Conservation (phyloP, 139 green algal genomes). For the Coelastrella sp. region DNA sequence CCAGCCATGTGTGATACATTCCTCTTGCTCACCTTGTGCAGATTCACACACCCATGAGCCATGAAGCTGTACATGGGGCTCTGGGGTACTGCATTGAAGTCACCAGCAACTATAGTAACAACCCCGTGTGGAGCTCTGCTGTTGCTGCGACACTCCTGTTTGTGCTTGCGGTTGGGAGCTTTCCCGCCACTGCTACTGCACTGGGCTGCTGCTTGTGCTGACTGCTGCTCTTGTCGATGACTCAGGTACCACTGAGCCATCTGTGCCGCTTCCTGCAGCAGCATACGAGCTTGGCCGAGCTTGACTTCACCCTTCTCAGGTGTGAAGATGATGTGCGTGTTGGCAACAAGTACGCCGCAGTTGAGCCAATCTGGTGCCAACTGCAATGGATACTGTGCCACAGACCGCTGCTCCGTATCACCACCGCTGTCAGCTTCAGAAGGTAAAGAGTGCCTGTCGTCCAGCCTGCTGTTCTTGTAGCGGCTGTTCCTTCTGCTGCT, state of each 20-base stretch:
- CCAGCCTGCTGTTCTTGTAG: no score
- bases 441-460: no score
- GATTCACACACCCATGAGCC: conserved; percentile 57
- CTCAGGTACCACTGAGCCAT: conserved; percentile 35
- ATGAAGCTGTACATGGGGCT: conserved; percentile 71
- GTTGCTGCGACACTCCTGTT: conserved; percentile 24
- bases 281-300: conserved; percentile 71
- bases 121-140: background rate
- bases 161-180: background rate
- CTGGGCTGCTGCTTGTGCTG: conserved; percentile 35
- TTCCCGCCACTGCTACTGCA: background rate
- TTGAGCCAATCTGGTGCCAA: background rate
- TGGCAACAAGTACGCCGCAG: conserved; percentile 73
- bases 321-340: conserved; percentile 93
- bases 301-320: conserved; percentile 87
- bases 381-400: background rate
- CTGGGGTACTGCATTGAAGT: conserved; percentile 77
- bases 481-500: background rate
- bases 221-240: background rate
- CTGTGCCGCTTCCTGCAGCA: conserved; percentile 57
- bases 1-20: conserved; percentile 24
- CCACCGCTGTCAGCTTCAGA: background rate
- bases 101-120: conserved; percentile 58
- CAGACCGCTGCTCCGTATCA: background rate
- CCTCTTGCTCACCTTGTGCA: conserved; percentile 36